These are phyloP conservation scores for Fraxinus baroniana DNA, from an alignment of 305 asterid genomes.

Conservation along the genomic window DNA sequence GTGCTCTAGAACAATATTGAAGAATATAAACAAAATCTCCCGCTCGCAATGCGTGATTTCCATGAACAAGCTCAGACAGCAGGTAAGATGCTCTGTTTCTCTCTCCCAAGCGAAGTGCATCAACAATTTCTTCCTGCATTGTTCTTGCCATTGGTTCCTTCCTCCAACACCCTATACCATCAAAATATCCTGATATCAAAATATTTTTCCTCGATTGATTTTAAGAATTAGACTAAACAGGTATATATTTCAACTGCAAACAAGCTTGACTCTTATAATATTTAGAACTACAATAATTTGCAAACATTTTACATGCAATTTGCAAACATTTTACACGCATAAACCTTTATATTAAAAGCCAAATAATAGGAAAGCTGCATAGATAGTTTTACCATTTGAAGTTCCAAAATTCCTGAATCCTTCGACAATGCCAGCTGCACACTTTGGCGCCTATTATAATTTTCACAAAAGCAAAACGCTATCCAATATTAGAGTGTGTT, in stretches of 20 bases:
- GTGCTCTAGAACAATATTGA: conserved; percentile 62
- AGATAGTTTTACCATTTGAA: conserved; percentile 28
- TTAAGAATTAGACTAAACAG: not conserved
- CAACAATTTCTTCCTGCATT: conserved; percentile 51
- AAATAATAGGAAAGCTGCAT: not conserved
- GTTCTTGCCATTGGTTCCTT: conserved; percentile 26
- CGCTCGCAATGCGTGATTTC: conserved; percentile 42
- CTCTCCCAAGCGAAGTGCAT: conserved; percentile 65
- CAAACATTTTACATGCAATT: not conserved
- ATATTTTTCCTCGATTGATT: conserved; percentile 10
- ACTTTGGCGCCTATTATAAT: conserved; percentile 32
- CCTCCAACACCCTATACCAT: conserved; percentile 36
- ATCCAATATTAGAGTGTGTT: not conserved
- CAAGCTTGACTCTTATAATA: not conserved
- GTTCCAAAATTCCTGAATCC: conserved; percentile 34
- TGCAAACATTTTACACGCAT: too few species aligned
- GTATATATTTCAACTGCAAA: not conserved
- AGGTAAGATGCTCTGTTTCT: conserved; percentile 63
- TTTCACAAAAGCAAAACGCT: conserved; percentile 15
- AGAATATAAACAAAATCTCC: conserved; percentile 57
- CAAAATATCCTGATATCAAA: conserved; percentile 21
- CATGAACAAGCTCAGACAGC: conserved; percentile 48
- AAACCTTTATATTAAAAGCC: not conserved
- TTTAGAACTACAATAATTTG: not conserved
- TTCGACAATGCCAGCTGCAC: conserved; percentile 28